Evolutionary conservation across 495 filamentous ascomycete species (phyloP).

Genomic region (Parmelia sp.): DNA sequence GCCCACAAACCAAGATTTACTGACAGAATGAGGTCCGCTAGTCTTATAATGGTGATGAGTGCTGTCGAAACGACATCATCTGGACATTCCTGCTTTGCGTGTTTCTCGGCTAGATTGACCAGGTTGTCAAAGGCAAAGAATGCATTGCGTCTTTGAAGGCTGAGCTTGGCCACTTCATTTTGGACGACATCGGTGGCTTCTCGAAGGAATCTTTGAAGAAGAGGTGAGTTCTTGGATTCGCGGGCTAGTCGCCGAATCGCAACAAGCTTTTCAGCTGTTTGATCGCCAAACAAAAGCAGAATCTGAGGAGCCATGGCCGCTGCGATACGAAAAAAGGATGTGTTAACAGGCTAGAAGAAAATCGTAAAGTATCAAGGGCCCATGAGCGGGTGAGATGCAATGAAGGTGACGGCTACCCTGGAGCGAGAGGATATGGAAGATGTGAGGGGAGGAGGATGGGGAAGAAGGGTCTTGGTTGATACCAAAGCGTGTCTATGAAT

Average conservation of each 20-base stretch:
- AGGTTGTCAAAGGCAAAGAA: slow-evolving; percentile 17
- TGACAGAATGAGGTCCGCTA: slow-evolving; percentile 20
- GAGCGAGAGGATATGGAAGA: not conserved
- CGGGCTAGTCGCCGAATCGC: slow-evolving; percentile 15
- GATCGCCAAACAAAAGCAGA: slow-evolving; percentile 23
- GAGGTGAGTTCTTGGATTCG: slow-evolving; percentile 13
- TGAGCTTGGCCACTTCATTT: slow-evolving; percentile 16
- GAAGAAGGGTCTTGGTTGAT: not conserved
- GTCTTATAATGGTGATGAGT: slow-evolving; percentile 17
- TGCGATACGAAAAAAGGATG: not conserved
- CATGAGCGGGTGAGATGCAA: not conserved
- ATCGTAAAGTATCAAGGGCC: not conserved
- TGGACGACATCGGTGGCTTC: slow-evolving; percentile 24
- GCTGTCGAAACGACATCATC: slow-evolving; percentile 16
- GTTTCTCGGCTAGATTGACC: slow-evolving; percentile 19
- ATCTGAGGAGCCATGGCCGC: slow-evolving; percentile 8
- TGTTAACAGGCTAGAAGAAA: not conserved
- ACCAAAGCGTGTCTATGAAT: not conserved
- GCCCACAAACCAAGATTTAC: not conserved
- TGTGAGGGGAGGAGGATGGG: not conserved
- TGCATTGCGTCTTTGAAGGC: slow-evolving; percentile 2
- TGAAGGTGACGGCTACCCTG: not conserved
- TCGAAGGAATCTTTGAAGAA: slow-evolving; percentile 19
- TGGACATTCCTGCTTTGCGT: slow-evolving; percentile 14
- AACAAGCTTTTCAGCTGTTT: slow-evolving; percentile 22